These are phyloP conservation scores for Clitocybe nebularis DNA, from an alignment of 1,284 basidiomycete species.

Conservation along the genomic window DNA sequence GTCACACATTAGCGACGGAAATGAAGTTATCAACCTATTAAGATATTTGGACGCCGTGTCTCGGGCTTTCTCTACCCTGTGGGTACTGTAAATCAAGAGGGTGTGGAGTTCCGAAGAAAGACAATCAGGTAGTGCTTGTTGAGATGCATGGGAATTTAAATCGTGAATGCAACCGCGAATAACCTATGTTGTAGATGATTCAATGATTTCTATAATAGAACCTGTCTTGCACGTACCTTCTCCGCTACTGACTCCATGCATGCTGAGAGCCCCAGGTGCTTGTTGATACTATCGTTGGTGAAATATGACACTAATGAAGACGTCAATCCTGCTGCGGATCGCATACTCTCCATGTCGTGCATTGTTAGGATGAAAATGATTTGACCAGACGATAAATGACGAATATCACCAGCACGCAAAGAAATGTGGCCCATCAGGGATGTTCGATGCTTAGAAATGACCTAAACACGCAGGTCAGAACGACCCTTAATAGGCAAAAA, in stretches of 20 bases:
- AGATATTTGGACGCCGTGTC: constrained; percentile 82
- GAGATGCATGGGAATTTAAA: constrained; percentile 69
- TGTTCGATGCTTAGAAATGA: constrained; percentile 64
- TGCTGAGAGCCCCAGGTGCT: constrained; percentile 57
- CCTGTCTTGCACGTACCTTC: constrained; percentile 48
- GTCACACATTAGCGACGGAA: constrained; percentile 94
- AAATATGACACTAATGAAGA: constrained; percentile 89
- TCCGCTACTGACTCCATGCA: constrained; percentile 88
- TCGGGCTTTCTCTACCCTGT: constrained; percentile 79
- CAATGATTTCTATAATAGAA: constrained; percentile 5
- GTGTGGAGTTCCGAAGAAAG: constrained; percentile 75
- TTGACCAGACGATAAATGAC: constrained; percentile 78
- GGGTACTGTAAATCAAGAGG: constrained; percentile 80
- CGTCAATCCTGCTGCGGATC: constrained; percentile 76
- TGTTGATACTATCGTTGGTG: constrained; percentile 83
- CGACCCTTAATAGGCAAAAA: neutral
- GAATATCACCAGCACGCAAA: constrained; percentile 68
- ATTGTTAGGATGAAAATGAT: constrained; percentile 86
- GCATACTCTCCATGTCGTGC: constrained; percentile 87
- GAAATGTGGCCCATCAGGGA: constrained; percentile 68
- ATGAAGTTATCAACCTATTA: constrained; percentile 84
- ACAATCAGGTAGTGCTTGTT: constrained; percentile 74
- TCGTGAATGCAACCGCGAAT: constrained; percentile 71
- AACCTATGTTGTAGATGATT: constrained; percentile 41
- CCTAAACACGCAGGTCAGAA: constrained; percentile 35